Base-by-base conservation (phyloP, 306 rosid genomes). In the Vigna reflexopilosa region DNA sequence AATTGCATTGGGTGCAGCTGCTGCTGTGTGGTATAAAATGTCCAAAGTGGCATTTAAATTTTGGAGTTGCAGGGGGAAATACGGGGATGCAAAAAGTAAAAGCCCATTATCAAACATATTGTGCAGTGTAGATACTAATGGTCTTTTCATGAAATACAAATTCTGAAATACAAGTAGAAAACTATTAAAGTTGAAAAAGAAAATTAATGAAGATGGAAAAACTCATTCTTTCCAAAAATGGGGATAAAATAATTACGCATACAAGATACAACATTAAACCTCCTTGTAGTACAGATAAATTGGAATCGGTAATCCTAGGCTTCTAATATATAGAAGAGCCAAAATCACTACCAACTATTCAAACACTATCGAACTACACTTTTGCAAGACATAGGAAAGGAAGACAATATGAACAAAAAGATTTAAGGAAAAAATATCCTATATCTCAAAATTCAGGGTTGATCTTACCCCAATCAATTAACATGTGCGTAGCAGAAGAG, bases 401-500 rank as follows among this genome's bases (percentile, higher is more conserved):
- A 63, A 59, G 45, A 56, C 79, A 83, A 85, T 72, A 78, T 76
- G 74, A 80, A 81, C 93, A 84, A 85, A 71, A 80, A 42, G 67
- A 65, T 75, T 66, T 62, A 49, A 74, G 79, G 76, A 67, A 83
- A 55, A 81, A 80, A 84, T 88, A 92, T 81, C 87, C 86, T 74
- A 90, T 89, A 87, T 82, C 83, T 85, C 73, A 52, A 78, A 71
- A 77, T 83, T 86, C 70, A 63, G 83, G 88, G 86, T 79, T 73
- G 63, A 82, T 62, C 82, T 84, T 67, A 77, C 89, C 90, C 76
- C 42, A 68, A 78, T 56, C 49, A 4, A 84, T 90, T 90, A 96
- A 85, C 91, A 88, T 9, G 97, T 84, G 8, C 93, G 92, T 42
- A 93, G 96, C 72, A 96, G 79, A 75, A 93, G 76, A 16, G 99